Evolutionary conservation across 164 flowering plant species (phyloP), one percentile per base, ranked within the genome.

Genomic region (Annona cherimola): DNA sequence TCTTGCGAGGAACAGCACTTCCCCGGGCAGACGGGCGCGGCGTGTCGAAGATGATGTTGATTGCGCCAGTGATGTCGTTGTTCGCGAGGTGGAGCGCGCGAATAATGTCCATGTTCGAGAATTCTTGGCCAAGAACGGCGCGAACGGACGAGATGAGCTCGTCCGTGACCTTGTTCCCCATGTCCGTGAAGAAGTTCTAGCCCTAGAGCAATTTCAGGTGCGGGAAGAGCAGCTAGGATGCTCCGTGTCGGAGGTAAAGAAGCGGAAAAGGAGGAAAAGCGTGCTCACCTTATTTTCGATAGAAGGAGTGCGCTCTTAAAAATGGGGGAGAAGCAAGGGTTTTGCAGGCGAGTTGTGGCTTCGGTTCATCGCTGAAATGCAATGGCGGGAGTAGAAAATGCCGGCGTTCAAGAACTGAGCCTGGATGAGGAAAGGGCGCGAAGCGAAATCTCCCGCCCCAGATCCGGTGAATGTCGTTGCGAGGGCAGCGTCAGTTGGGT

Each of bases 81-180:
- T 93, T 93, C n/a, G 93, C 88, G 94, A 93, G 73, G 81, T 95
- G 97, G 54, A 95, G 88, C 5, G 98, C 97, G 42, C 99, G 89
- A 73, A 89, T 85, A 61, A 95, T 83, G 79, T 96, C 98, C 98
- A 93, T 96, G 41, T 91, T 88, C 12, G 98, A 80, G 77, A 79
- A 89, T 0, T 86, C 94, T 2, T 69, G 39, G 26, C 98, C 98
- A 45, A 96, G 87, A 26, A 96, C 73, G 1, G 98, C 81, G 63
- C 91, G 84, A 61, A 96, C 89, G 3, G 89, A 84, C 19, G 82
- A 72, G 3, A 92, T 26, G 14, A 84, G 79, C 46, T 89, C 95
- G 14, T 87, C 90, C 2, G 83, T 80, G 42, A 79, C 82, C 76
- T 89, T 92, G 68, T 68, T 85, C 73, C 85, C 91, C 97, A 90